Percentiles rank a stretch among this genome's conserved stretches.
These are phyloP conservation scores for Alternaria sp. DNA, from an alignment of 2,329 filamentous ascomycete species.

Conservation along the genomic window DNA sequence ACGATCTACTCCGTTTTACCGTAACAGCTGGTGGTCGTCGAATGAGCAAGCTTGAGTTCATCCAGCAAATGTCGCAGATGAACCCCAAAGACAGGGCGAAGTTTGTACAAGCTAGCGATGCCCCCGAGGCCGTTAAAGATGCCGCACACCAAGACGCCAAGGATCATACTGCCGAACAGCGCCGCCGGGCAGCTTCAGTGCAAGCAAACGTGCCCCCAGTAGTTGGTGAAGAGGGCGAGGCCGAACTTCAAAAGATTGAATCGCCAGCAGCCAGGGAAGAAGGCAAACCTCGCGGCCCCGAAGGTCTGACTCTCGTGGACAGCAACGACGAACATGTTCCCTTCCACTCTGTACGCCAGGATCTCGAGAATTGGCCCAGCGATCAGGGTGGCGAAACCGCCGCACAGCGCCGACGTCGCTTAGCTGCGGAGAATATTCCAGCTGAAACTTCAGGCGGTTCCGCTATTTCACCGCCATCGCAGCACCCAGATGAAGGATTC, in stretches of 20 bases:
- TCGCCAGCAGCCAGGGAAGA: constrained; percentile 39
- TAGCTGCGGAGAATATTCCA: constrained; percentile 33
- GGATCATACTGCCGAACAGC: constrained; percentile 44
- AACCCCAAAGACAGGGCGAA: constrained; percentile 70
- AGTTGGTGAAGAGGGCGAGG: constrained; percentile 46
- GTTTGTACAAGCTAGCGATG: constrained; percentile 58
- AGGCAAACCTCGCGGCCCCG: constrained; percentile 42
- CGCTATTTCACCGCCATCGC: constrained; percentile 16
- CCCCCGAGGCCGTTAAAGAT: constrained; percentile 58
- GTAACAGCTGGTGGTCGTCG: constrained; percentile 75
- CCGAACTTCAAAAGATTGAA: constrained; percentile 45
- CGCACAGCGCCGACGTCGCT: constrained; percentile 56
- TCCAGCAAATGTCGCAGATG: constrained; percentile 75
- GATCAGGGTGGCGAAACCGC: constrained; percentile 46
- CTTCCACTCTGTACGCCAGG: constrained; percentile 57
- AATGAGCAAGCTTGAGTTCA: constrained; percentile 83
- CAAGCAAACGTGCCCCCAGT: constrained; percentile 43
- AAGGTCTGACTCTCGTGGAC: constrained; percentile 56
- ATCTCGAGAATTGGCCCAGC: constrained; percentile 41
- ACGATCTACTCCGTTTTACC: constrained; percentile 77
- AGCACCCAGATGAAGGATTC: constrained; percentile 33
- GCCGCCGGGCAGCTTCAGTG: constrained; percentile 37
- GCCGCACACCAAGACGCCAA: constrained; percentile 56
- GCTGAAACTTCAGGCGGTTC: constrained; percentile 26
- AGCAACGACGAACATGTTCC: constrained; percentile 58